A percentile compares a stretch with the other conserved stretches of the same genome.
Evolutionary conservation across 108 stramenopile genomes (phyloP).

Genomic region (Parietichytrium sp.): DNA sequence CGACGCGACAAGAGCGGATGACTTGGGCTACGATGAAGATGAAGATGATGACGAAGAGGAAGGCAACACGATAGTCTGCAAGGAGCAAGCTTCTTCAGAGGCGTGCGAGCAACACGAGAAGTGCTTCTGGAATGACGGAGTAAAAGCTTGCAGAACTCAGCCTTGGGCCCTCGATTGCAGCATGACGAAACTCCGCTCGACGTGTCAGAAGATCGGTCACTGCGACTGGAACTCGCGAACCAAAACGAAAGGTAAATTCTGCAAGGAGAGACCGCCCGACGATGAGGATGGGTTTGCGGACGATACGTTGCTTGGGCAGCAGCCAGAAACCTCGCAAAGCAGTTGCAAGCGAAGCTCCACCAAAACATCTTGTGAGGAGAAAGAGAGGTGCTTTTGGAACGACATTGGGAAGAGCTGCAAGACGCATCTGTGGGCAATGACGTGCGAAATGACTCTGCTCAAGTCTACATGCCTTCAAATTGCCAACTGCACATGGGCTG

Average conservation of each 20-base stretch:
- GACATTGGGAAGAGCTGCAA: neutral
- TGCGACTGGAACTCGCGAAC: slow-evolving; percentile 2
- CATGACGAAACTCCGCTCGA: slow-evolving; percentile 27
- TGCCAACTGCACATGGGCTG: neutral
- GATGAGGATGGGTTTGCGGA: neutral
- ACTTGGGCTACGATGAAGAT: too few species aligned
- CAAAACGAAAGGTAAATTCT: neutral
- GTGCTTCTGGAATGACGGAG: slow-evolving; percentile 12
- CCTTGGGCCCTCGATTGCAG: slow-evolving; percentile 33
- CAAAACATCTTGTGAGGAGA: neutral
- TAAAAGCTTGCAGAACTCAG: neutral
- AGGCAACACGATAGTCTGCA: slow-evolving; percentile 26
- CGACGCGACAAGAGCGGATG: too few species aligned
- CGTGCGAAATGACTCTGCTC: slow-evolving; percentile 17
- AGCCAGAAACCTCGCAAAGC: neutral
- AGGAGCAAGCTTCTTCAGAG: neutral
- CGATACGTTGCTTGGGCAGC: neutral
- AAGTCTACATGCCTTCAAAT: neutral
- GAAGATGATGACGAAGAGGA: too few species aligned
- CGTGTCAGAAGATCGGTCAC: neutral
- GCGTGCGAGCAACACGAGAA: neutral
- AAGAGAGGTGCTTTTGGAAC: slow-evolving; percentile 4
- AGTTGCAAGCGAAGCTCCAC: neutral
- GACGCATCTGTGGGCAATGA: slow-evolving; percentile 25
- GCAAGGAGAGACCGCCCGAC: too few species aligned